phyloP scores from a whole-genome alignment of 306 rosid species.

The Lotus japonicus region DNA sequence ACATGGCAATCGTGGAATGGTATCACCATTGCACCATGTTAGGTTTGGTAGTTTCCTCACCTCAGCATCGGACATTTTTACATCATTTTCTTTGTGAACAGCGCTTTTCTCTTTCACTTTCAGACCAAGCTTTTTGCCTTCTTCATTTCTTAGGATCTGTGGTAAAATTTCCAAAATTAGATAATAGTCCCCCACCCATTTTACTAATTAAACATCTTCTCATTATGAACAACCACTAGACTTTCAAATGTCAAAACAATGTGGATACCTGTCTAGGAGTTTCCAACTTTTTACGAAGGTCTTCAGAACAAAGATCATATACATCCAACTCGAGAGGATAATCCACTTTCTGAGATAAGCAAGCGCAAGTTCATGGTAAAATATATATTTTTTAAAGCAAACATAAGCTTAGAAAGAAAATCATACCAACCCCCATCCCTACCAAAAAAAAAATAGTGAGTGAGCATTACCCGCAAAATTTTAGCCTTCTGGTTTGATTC shows the following conservation, averaged over 20 bases:
- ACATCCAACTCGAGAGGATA: conserved; percentile 92
- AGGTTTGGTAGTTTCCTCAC: conserved; percentile 36
- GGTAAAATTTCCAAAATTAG: conserved; percentile 16
- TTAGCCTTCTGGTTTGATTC: conserved; percentile 98
- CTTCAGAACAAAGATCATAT: conserved; percentile 91
- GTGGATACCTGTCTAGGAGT: conserved; percentile 71
- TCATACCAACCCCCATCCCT: background rate
- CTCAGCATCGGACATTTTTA: conserved; percentile 73
- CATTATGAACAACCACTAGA: background rate
- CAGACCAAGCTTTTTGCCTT: conserved; percentile 81
- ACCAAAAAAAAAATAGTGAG: background rate
- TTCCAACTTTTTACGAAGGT: conserved; percentile 72
- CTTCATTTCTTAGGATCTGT: conserved; percentile 76
- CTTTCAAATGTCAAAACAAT: conserved; percentile 16
- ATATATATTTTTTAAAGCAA: background rate
- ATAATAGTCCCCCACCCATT: conserved; percentile 3
- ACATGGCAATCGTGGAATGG: background rate
- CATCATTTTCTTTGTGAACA: conserved; percentile 54
- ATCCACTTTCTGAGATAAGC: conserved; percentile 82
- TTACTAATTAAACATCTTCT: background rate
- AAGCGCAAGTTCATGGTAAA: conserved; percentile 13
- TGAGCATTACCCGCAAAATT: conserved; percentile 76
- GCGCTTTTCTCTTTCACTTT: conserved; percentile 63
- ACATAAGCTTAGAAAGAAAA: background rate
- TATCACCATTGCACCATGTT: background rate